These are phyloP conservation scores for Schrenkiella parvula DNA, from an alignment of 345 rosid genomes.

Conservation along the genomic window DNA sequence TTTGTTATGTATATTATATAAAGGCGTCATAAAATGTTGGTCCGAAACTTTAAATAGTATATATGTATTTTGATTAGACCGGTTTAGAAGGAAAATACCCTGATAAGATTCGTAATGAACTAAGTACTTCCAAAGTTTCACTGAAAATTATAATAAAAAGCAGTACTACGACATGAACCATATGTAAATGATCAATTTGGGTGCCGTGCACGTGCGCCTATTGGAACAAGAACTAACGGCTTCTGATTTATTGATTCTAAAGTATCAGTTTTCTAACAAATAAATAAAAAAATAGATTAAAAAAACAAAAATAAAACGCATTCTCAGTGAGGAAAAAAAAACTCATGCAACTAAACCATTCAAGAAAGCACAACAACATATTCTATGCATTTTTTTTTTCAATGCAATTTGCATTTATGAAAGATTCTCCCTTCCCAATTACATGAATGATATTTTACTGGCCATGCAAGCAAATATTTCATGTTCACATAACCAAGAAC, in stretches of 20 bases:
- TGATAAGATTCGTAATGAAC: slow-evolving; percentile 19
- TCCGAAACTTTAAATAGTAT: neutral
- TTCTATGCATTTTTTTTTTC: neutral
- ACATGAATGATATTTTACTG: slow-evolving; percentile 8
- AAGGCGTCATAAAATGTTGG: neutral
- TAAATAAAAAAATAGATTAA: neutral
- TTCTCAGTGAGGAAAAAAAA: neutral
- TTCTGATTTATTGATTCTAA: slow-evolving; percentile 10
- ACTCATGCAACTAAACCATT: slow-evolving; percentile 1
- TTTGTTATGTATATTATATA: neutral
- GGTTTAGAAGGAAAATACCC: neutral
- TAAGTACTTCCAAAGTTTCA: slow-evolving; percentile 24
- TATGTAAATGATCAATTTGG: neutral
- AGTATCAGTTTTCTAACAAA: neutral
- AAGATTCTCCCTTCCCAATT: slow-evolving; percentile 11
- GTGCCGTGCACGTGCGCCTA: slow-evolving; percentile 24
- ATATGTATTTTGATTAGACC: neutral
- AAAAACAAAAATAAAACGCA: neutral
- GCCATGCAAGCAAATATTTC: slow-evolving; percentile 17
- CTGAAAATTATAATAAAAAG: slow-evolving; percentile 9
- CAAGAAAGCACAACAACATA: neutral
- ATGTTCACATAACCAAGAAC: neutral
- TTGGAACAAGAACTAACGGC: slow-evolving; percentile 35
- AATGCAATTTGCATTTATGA: slow-evolving; percentile 9
- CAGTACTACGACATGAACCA: neutral